A percentile compares a stretch with the other conserved stretches of the same genome.
These are phyloP conservation scores for Vigna trinervia DNA, from an alignment of 306 rosid species.

Conservation along the genomic window DNA sequence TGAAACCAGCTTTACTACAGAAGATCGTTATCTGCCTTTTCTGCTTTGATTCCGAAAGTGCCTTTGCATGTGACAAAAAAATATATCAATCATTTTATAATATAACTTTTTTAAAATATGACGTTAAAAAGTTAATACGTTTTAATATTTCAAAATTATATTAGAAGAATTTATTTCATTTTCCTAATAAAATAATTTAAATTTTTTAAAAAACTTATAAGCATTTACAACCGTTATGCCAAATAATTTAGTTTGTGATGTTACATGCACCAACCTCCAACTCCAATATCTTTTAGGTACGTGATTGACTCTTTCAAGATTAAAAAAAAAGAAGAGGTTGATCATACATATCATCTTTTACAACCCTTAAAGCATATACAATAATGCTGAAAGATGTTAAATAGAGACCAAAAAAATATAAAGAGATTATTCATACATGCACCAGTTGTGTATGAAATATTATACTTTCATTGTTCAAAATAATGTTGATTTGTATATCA, in stretches of 20 bases:
- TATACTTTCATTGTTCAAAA: no score
- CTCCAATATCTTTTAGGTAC: not conserved
- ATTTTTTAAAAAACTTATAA: no score
- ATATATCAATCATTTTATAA: not conserved
- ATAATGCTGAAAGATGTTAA: not conserved
- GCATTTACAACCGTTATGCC: no score
- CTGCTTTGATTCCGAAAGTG: not conserved
- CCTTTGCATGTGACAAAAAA: not conserved
- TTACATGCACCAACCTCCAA: constrained; percentile 26
- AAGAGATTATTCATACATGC: no score
- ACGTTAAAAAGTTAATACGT: no score
- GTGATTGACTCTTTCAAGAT: not conserved
- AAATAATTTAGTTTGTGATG: not conserved
- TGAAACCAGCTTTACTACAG: constrained; percentile 14
- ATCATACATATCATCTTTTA: not conserved
- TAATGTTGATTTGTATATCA: no score
- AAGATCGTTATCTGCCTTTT: constrained; percentile 9
- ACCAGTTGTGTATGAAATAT: no score
- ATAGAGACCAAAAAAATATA: not conserved
- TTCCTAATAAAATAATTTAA: no score
- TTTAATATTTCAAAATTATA: no score
- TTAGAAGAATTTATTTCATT: no score
- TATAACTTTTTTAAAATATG: not conserved
- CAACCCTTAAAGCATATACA: not conserved
- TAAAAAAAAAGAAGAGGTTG: not conserved